A percentile compares a stretch with the other conserved stretches of the same genome.
Evolutionary conservation across 306 rosid species (phyloP).

Genomic region (Oxytropis ochrocephala): DNA sequence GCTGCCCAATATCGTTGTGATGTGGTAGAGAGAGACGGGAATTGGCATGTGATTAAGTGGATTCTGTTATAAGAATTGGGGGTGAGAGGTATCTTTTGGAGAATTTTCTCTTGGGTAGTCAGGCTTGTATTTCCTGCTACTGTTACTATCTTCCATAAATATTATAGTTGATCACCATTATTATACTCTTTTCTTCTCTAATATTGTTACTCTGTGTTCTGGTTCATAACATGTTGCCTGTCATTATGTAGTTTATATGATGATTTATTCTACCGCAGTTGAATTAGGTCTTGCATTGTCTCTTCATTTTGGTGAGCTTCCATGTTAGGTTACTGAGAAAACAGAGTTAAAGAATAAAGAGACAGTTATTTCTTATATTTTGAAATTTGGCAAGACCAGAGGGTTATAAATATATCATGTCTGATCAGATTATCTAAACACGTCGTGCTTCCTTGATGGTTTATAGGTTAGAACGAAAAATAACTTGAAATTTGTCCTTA

Average conservation of each 20-base stretch:
- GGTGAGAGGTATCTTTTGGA: too few species aligned
- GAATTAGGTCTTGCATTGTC: neutral
- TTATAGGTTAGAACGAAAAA: neutral
- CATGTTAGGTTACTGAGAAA: neutral
- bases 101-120: too few species aligned
- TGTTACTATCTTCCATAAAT: too few species aligned
- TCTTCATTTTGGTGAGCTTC: neutral
- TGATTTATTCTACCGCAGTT: neutral
- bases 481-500: constrained; percentile 1
- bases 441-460: constrained; percentile 3
- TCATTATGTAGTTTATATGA: neutral
- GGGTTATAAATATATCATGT: neutral
- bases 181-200: too few species aligned
- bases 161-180: too few species aligned
- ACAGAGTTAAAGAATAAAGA: neutral
- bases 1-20: too few species aligned
- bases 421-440: neutral
- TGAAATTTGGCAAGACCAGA: neutral
- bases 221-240: too few species aligned
- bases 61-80: too few species aligned
- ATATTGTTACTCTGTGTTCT: too few species aligned
- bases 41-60: too few species aligned
- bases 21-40: too few species aligned
- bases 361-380: neutral
- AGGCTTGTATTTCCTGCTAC: too few species aligned